Evolutionary conservation across 1,139 yeast genomes (phyloP), one percentile per base, ranked within the genome.

Genomic region (Cylindricascospora bacillispora): DNA sequence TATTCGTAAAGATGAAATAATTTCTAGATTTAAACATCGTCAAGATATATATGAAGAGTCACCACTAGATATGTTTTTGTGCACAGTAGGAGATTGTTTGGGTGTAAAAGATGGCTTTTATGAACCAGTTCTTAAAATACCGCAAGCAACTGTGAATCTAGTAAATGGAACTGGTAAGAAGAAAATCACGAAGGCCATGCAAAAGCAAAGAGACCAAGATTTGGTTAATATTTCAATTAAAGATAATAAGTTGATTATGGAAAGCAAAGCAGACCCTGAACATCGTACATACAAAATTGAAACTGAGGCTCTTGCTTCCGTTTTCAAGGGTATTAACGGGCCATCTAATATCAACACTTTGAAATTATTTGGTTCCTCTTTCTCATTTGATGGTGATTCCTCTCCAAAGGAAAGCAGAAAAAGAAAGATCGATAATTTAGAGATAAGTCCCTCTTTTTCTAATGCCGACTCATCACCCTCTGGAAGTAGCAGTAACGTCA

Each of bases 111-210:
- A 48, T 35, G 45, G 40, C 11, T 39, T 44, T 11, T 39, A 43
- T 20, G 55, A 47, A 15, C 36, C 49, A n/a, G 37, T 47, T 15
- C 35, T 38, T 19, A 37, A 41, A 17, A 43, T 53, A 15, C 45
- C 56, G 3, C 47, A 40, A 16, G 33, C 36, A 15, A 32, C 46
- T 10, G 38, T 48, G 11, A 56, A 50, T 24, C 40, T 38, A 14
- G 39, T 47, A 9, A 54, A 54, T 31, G 49, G 52, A 9, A 40
- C 53, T 3, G 55, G 56, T 13, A 53, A 49, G 38, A 49, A 44
- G 35, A 50, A 50, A 28, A 17, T 45, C 3, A 41, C 49, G 3
- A 53, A 50, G 29, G 49, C 52, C 10, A 44, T 45, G 4, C 54
- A 49, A 29, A 45, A 50, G 28, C 45, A 38, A 3, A 44, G 53